These are phyloP conservation scores for Sugiyamaella novakii DNA, from an alignment of 1,139 yeast genomes.

Conservation along the genomic window DNA sequence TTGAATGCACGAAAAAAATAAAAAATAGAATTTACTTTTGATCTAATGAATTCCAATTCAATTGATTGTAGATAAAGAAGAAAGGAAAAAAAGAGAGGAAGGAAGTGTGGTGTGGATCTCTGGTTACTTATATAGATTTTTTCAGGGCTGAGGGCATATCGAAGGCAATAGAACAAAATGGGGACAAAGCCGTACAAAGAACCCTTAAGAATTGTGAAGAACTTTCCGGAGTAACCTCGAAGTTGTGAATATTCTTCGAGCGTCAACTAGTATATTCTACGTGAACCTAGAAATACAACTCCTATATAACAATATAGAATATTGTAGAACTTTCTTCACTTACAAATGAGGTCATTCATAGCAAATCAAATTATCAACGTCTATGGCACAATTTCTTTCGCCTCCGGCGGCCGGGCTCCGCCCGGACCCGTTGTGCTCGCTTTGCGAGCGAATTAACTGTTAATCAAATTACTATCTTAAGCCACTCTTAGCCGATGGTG, in stretches of 20 bases:
- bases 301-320: slow-evolving; percentile 1
- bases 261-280: slow-evolving; percentile 3
- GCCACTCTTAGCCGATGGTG: too few species aligned
- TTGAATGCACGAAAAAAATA: slow-evolving; percentile 1
- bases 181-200: slow-evolving; percentile 14
- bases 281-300: background rate
- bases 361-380: background rate
- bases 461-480: too few species aligned
- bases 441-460: too few species aligned
- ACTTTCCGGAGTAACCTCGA: background rate
- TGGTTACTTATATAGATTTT: slow-evolving; percentile 11
- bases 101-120: slow-evolving; percentile 1
- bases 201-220: slow-evolving; percentile 11
- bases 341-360: slow-evolving; percentile 11
- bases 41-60: slow-evolving; percentile 16
- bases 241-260: background rate
- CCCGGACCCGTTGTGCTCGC: too few species aligned
- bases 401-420: too few species aligned
- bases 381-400: too few species aligned
- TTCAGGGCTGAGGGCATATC: slow-evolving; percentile 5
- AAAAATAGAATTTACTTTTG: background rate
- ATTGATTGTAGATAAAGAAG: slow-evolving; percentile 11
- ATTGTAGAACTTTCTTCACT: background rate
- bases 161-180: slow-evolving; percentile 17
- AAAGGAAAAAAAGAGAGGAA: slow-evolving; percentile 2